Evolutionary conservation across 2,329 filamentous ascomycete species (phyloP), one percentile per base, ranked within the genome.

Genomic region (Metarhizium brunneum): DNA sequence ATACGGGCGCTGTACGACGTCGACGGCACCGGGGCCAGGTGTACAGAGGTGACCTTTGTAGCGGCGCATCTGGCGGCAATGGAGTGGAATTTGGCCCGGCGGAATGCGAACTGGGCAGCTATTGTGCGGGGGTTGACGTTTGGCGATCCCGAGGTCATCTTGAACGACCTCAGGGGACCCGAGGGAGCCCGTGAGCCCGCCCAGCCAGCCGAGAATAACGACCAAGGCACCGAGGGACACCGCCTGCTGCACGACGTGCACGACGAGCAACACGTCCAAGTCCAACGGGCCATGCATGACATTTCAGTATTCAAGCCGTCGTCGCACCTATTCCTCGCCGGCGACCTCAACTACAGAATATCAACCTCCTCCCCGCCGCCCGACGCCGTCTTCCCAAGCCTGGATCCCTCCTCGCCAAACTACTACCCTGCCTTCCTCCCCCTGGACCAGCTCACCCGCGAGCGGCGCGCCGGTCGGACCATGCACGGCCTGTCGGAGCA

Each of bases 321-420:
- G 3, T 85, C 85, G 3, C 85, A 95, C 68, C 76, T 96, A 1
- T 95, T 97, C 68, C 77, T 97, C 50, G 87, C 86, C 0, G 94
- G 94, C 29, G 94, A 99, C 69, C 80, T 99, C 58, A 99, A 99
- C 76, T 99, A 99, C 72, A 87, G 94, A 62, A 95, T 92, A 18
- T 83, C 85, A 7, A 80, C 84, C 59, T 79, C 77, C 0, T 74
- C 79, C 0, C 91, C 92, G 0, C 73, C 76, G 0, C 74, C 80
- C 0, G 71, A 76, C 2, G 84, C 88, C 52, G 76, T 64, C 52
- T 90, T 80, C 81, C 94, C 63, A 69, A 86, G 68, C 74, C 78
- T 66, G 64, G 79, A 71, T 67, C 79, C 65, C 56, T 76, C 80
- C 25, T 81, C 82, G 6, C 69, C 73, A 30, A 71, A 80, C 47